These are phyloP conservation scores for Trichocladium antarcticum DNA, from an alignment of 495 filamentous ascomycete species.

Conservation along the genomic window DNA sequence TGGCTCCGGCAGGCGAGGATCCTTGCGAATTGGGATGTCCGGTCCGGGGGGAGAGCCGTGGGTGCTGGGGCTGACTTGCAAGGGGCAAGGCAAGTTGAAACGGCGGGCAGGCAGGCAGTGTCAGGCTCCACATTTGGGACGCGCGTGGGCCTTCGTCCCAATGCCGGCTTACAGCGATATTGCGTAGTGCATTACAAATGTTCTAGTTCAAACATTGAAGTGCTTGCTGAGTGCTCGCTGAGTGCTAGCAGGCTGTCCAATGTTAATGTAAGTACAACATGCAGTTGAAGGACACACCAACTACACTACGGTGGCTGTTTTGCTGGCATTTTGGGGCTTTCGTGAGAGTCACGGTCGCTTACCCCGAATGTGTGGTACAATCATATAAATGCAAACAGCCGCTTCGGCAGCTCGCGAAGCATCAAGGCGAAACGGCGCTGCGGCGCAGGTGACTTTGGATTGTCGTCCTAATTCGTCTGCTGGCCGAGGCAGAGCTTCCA, in stretches of 20 bases:
- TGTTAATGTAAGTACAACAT: too few relatives aligned
- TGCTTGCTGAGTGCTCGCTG: too few relatives aligned
- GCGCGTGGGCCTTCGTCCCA: not conserved
- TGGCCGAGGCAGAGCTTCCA: constrained; percentile 1
- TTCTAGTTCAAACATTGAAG: too few relatives aligned
- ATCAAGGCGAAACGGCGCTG: constrained; percentile 4
- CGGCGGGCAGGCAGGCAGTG: constrained; percentile 14
- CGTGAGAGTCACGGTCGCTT: too few relatives aligned
- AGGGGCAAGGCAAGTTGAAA: constrained; percentile 20
- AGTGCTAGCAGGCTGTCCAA: too few relatives aligned
- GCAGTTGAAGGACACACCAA: too few relatives aligned
- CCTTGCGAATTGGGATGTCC: constrained; percentile 7
- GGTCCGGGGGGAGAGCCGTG: constrained; percentile 7
- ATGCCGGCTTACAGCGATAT: not conserved
- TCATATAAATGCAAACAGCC: constrained; percentile 4
- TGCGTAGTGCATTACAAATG: not conserved
- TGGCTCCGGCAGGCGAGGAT: constrained; percentile 22
- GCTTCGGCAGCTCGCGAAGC: not conserved
- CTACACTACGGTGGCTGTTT: too few relatives aligned
- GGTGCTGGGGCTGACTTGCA: constrained; percentile 4
- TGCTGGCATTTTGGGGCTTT: too few relatives aligned
- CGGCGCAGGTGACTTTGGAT: not conserved
- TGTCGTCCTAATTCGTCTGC: not conserved
- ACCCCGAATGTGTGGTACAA: too few relatives aligned
- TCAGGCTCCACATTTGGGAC: not conserved